These are phyloP conservation scores for Penicillium crustosum DNA, from an alignment of 2,329 filamentous ascomycete genomes.

Conservation along the genomic window DNA sequence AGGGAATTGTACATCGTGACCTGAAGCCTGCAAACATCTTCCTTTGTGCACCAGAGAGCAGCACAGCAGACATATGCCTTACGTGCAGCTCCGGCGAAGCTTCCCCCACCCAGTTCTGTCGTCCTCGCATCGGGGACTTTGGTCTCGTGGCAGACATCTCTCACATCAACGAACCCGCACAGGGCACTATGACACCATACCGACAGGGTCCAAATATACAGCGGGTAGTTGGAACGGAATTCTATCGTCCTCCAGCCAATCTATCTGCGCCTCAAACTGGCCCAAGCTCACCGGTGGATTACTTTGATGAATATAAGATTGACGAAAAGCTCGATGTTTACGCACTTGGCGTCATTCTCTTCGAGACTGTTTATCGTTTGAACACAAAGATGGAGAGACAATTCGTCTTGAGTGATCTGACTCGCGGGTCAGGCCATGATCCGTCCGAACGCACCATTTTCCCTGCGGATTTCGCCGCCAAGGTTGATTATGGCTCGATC, in stretches of 20 bases:
- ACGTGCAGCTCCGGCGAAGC: slow-evolving; percentile 42
- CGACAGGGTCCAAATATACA: slow-evolving; percentile 25
- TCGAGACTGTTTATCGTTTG: slow-evolving; percentile 61
- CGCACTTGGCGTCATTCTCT: slow-evolving; percentile 61
- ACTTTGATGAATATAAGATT: slow-evolving; percentile 29
- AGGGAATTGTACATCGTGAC: slow-evolving; percentile 64
- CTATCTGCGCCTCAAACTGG: slow-evolving; percentile 5
- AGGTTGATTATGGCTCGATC: slow-evolving; percentile 35
- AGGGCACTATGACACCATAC: slow-evolving; percentile 22
- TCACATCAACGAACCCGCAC: slow-evolving; percentile 34
- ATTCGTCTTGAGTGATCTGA: slow-evolving; percentile 44
- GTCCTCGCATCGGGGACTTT: slow-evolving; percentile 67
- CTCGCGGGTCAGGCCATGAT: slow-evolving; percentile 24
- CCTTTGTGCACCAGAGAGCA: slow-evolving; percentile 52
- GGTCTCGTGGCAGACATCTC: slow-evolving; percentile 61
- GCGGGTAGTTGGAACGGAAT: slow-evolving; percentile 60
- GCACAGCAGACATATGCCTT: slow-evolving; percentile 49
- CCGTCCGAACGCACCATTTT: slow-evolving; percentile 25
- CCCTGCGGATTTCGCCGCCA: slow-evolving; percentile 40
- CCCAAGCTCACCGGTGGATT: neutral
- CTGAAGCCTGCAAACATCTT: slow-evolving; percentile 70
- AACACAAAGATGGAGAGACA: slow-evolving; percentile 51
- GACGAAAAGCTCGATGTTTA: slow-evolving; percentile 61
- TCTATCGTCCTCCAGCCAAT: slow-evolving; percentile 56
- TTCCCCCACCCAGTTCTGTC: slow-evolving; percentile 45